Percentiles rank a stretch among this genome's conserved stretches.
Evolutionary conservation across 345 rosid genomes (phyloP).

Genomic region (Populus davidiana): DNA sequence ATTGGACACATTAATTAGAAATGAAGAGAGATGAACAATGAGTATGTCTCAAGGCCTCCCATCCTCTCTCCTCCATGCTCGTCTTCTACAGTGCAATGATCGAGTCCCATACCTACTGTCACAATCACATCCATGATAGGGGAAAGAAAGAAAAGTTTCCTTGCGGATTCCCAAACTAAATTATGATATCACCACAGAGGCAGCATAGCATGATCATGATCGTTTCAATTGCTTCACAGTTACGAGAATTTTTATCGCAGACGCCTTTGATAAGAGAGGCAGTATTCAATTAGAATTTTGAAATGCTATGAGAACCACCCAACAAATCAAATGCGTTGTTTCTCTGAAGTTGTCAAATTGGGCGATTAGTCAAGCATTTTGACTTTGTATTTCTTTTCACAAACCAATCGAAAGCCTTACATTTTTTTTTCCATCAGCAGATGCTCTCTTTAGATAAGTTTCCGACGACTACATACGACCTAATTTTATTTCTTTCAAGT

Average conservation of each 20-base stretch:
- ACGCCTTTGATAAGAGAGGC: too few species aligned
- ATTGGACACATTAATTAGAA: background rate
- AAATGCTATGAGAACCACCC: background rate
- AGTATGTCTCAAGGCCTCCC: background rate
- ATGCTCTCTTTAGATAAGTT: background rate
- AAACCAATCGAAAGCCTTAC: background rate
- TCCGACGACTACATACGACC: too few species aligned
- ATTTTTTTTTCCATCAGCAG: background rate
- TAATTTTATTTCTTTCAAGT: too few species aligned
- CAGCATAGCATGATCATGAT: background rate
- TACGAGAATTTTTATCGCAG: background rate
- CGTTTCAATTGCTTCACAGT: slow-evolving; percentile 1
- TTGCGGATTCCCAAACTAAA: slow-evolving; percentile 1
- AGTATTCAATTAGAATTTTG: background rate
- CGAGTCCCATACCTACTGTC: background rate
- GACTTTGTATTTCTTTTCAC: background rate
- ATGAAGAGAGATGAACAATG: background rate
- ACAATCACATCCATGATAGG: slow-evolving; percentile 5
- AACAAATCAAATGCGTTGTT: background rate
- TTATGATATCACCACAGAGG: background rate
- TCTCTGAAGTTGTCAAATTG: background rate
- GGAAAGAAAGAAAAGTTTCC: background rate
- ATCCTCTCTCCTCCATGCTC: slow-evolving; percentile 8
- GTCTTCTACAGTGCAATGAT: slow-evolving; percentile 12
- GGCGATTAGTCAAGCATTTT: background rate